A percentile compares a stretch with the other conserved stretches of the same genome.
phyloP scores from a whole-genome alignment of 768 basidiomycete species.

The Guyanaporus albipodus region DNA sequence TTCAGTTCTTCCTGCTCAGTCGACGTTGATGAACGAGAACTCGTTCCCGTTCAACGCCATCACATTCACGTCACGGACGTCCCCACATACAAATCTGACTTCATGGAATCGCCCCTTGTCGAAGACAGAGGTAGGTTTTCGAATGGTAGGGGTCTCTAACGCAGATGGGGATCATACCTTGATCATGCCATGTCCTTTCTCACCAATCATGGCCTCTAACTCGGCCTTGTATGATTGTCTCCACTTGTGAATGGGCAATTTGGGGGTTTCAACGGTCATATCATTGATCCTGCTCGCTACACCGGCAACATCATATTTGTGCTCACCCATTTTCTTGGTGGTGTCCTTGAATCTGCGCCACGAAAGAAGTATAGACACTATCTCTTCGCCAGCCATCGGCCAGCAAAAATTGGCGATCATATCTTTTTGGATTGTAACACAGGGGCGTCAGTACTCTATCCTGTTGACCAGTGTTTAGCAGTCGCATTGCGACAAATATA shows the following conservation, averaged over 20 bases:
- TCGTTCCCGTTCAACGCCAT: too few relatives aligned
- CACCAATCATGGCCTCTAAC: conserved; percentile 83
- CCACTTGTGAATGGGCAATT: conserved; percentile 94
- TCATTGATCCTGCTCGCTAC: conserved; percentile 71
- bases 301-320: conserved; percentile 84
- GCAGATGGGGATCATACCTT: conserved; percentile 53
- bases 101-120: too few relatives aligned
- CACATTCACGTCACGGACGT: too few relatives aligned
- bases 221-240: conserved; percentile 91
- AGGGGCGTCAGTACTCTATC: conserved; percentile 95
- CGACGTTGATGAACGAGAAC: too few relatives aligned
- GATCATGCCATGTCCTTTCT: conserved; percentile 78
- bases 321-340: conserved; percentile 74
- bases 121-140: too few relatives aligned
- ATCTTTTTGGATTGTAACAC: conserved; percentile 86
- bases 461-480: conserved; percentile 35
- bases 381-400: conserved; percentile 80
- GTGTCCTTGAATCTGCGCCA: conserved; percentile 93
- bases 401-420: conserved; percentile 85
- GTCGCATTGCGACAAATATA: background rate
- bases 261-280: conserved; percentile 91
- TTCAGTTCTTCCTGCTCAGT: too few relatives aligned
- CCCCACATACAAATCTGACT: too few relatives aligned
- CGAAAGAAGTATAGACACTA: conserved; percentile 90
- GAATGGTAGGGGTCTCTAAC: too few relatives aligned